Evolutionary conservation across 768 basidiomycete species (phyloP), one percentile per base, ranked within the genome.

Genomic region (Lactarius psammicola): DNA sequence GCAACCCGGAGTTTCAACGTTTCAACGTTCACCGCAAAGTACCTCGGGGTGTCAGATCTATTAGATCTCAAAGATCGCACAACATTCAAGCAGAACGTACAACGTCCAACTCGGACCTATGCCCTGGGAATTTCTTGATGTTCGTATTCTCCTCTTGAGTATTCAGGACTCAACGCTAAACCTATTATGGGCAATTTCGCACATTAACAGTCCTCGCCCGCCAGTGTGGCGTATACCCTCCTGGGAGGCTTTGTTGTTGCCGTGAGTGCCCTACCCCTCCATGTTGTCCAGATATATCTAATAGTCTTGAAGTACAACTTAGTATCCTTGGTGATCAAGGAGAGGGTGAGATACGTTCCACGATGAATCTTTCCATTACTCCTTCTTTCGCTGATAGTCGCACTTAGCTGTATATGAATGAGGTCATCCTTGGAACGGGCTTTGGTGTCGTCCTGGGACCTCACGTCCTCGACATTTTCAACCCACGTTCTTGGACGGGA

Each of bases 391-490:
- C 17, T 59, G 51, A 57, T 51, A n/a, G 13, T 7, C 23, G 23
- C 44, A 20, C 30, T 18, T 59, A 92, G 85, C 72, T 96, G 6
- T 97, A 89, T 72, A 85, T 97, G 69, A 97, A 94, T 70, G 96
- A 99, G 80, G 95, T 96, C 40, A 88, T 95, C 34, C 86, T 97
- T 30, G 95, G 94, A 1, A 95, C 94, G 0, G 81, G 81, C 0
- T 87, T 87, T 64, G 84, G 85, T 5, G 75, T 86, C 53, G 66
- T 85, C 56, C 83, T 90, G 60, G 91, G 94, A 2, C 95, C 93
- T 6, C 81, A 92, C 65, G 84, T 80, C 56, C 84, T 86, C 33
- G 81, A 83, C 40, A 77, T 89, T 9, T 92, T 95, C 75, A 78
- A 94, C 70, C 95, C 94, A 7, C 82, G 89, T 3, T 79, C 80